phyloP scores from a whole-genome alignment of 2,329 filamentous ascomycete species.

The Leptographium galeiforme region DNA sequence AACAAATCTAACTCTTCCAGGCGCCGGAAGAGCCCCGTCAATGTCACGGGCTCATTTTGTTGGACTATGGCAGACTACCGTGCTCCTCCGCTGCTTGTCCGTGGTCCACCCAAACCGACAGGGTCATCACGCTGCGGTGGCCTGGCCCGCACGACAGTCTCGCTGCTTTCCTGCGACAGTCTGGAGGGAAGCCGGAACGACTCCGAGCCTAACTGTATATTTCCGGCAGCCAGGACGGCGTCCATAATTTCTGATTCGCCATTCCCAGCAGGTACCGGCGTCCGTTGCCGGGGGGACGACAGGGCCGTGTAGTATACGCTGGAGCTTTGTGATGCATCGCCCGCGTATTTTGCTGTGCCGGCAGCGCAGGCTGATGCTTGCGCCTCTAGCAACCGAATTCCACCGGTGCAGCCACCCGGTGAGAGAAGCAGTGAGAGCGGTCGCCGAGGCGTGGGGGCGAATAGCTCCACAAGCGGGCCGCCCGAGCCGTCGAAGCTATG shows the following conservation, averaged over 20 bases:
- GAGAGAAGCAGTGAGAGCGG: background rate
- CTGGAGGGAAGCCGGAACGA: background rate
- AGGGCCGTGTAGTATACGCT: slow-evolving; percentile 4
- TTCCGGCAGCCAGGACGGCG: background rate
- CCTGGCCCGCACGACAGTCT: background rate
- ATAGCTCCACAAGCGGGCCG: background rate
- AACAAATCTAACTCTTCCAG: too few relatives aligned
- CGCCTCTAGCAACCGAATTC: background rate
- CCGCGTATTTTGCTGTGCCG: background rate
- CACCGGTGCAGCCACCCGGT: background rate
- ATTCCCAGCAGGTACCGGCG: background rate
- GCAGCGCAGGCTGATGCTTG: background rate
- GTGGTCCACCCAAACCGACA: background rate
- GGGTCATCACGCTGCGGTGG: background rate
- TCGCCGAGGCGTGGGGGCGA: slow-evolving; percentile 4
- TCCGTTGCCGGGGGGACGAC: background rate
- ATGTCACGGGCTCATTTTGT: too few relatives aligned
- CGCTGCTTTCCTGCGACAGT: background rate
- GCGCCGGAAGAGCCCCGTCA: too few relatives aligned
- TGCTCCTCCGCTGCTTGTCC: too few relatives aligned
- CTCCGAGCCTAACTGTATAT: background rate
- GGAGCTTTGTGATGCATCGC: background rate
- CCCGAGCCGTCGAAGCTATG: background rate
- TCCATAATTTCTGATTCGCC: background rate
- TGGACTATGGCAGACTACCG: too few relatives aligned